phyloP scores from a whole-genome alignment of 768 basidiomycete species.

The Hygrocybe punicea region DNA sequence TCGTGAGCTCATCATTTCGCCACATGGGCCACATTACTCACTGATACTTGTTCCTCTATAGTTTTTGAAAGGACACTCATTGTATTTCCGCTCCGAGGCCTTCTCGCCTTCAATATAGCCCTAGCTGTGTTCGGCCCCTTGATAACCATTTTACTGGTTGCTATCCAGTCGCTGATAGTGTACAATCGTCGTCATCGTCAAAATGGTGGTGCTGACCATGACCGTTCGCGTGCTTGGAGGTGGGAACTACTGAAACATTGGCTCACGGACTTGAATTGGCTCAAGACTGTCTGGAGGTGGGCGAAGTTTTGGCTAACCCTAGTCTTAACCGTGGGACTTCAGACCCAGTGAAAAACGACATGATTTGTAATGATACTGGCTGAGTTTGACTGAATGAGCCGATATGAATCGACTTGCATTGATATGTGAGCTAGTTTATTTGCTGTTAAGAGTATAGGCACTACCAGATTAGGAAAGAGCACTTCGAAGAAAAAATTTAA shows the following conservation, averaged over 20 bases:
- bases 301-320: slow-evolving; percentile 63
- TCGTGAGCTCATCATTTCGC: slow-evolving; percentile 41
- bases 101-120: slow-evolving; percentile 57
- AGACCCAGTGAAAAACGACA: slow-evolving; percentile 31
- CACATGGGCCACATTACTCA: neutral
- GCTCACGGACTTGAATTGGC: slow-evolving; percentile 24
- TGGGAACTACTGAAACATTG: slow-evolving; percentile 20
- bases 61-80: slow-evolving; percentile 59
- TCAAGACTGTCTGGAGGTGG: slow-evolving; percentile 45
- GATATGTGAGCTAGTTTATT: too few species aligned
- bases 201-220: slow-evolving; percentile 4
- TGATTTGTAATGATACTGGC: too few species aligned
- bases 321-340: slow-evolving; percentile 41
- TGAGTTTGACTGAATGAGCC: too few species aligned
- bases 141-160: slow-evolving; percentile 44
- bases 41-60: slow-evolving; percentile 27
- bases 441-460: too few species aligned
- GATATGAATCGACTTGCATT: too few species aligned
- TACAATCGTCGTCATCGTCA: neutral
- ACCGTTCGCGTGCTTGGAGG: slow-evolving; percentile 13
- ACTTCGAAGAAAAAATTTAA: too few species aligned
- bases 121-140: slow-evolving; percentile 64
- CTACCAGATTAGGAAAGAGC: too few species aligned
- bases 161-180: slow-evolving; percentile 4
- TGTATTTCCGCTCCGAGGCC: slow-evolving; percentile 47